phyloP scores from a whole-genome alignment of 345 rosid genomes.

The Eucalyptus shirleyi region DNA sequence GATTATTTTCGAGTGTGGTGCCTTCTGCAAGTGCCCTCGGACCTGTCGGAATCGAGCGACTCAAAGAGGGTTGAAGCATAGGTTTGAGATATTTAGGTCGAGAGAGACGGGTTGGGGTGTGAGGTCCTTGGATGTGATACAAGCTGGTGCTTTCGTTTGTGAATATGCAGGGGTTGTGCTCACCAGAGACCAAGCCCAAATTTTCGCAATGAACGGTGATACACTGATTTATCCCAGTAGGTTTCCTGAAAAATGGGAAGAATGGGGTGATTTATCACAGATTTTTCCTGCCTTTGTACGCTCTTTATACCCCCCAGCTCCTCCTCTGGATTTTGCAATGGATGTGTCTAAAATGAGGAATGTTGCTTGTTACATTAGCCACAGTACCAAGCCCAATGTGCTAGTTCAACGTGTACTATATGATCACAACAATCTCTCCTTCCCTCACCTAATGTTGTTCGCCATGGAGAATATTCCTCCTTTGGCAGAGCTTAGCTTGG shows the following conservation, averaged over 20 bases:
- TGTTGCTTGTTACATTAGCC: constrained; percentile 90
- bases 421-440: constrained; percentile 83
- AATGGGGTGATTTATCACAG: constrained; percentile 88
- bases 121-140: constrained; percentile 76
- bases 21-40: constrained; percentile 64
- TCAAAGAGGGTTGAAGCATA: constrained; percentile 59
- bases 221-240: constrained; percentile 58
- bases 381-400: constrained; percentile 74
- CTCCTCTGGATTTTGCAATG: constrained; percentile 88
- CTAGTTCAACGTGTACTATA: constrained; percentile 71
- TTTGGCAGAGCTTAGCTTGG: constrained; percentile 82
- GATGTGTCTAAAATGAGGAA: constrained; percentile 95
- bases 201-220: constrained; percentile 80
- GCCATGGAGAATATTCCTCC: constrained; percentile 89
- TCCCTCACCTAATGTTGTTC: constrained; percentile 89
- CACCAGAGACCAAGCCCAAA: constrained; percentile 78
- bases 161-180: constrained; percentile 86
- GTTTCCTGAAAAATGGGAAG: constrained; percentile 58
- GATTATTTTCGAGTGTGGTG: constrained; percentile 70
- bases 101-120: constrained; percentile 93
- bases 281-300: constrained; percentile 38
- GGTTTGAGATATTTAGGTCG: constrained; percentile 85
- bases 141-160: constrained; percentile 81
- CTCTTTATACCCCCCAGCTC: constrained; percentile 51
- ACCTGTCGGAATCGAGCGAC: constrained; percentile 66